A percentile compares a stretch with the other conserved stretches of the same genome.
These are phyloP conservation scores for Ulota crispa DNA, from an alignment of 225 moss, liverwort and hornwort species.

Conservation along the genomic window DNA sequence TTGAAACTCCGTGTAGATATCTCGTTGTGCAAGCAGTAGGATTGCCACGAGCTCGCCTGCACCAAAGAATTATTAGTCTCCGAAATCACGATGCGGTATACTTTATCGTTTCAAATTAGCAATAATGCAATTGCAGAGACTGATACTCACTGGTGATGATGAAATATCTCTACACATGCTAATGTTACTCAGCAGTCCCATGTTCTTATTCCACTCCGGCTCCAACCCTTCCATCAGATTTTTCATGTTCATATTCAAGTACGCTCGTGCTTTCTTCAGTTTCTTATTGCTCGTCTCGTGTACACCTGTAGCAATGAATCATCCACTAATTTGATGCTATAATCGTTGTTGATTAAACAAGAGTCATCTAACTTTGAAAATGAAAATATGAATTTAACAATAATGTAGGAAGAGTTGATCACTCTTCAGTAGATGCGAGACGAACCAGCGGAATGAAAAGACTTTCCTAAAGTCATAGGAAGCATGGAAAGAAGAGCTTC, in stretches of 20 bases:
- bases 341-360: not conserved
- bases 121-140: not conserved
- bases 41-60: conserved; percentile 38
- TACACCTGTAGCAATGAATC: conserved; percentile 11
- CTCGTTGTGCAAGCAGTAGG: conserved; percentile 25
- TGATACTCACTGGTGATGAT: conserved; percentile 41
- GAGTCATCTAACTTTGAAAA: not conserved
- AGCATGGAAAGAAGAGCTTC: conserved; percentile 50
- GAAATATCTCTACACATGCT: conserved; percentile 43
- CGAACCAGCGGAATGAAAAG: conserved; percentile 29
- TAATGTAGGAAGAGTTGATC: not conserved
- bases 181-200: conserved; percentile 49
- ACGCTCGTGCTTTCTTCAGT: conserved; percentile 34
- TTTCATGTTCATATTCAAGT: conserved; percentile 35
- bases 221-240: conserved; percentile 42
- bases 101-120: not conserved
- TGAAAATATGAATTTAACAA: not conserved
- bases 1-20: conserved; percentile 2
- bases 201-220: conserved; percentile 55
- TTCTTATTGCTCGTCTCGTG: conserved; percentile 37
- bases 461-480: conserved; percentile 36
- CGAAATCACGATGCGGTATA: not conserved
- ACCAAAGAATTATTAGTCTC: not conserved
- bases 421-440: not conserved
- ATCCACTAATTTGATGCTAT: not conserved